Conservation (phyloP, 495 filamentous ascomycete species). For the Extremus antarcticus region DNA sequence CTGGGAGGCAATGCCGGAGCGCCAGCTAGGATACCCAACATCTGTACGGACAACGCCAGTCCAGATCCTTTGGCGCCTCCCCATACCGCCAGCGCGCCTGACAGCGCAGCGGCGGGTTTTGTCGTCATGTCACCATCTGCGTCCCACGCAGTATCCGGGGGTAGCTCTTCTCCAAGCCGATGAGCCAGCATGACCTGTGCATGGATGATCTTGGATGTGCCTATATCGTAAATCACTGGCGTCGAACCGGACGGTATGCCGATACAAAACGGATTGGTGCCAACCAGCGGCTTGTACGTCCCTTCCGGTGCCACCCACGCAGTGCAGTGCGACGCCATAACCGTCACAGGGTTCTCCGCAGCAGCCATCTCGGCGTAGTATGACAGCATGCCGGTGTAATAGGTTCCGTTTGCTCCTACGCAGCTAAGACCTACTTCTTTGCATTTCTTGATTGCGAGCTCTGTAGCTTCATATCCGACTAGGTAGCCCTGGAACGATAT, state of each 20-base stretch:
- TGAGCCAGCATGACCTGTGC: background rate
- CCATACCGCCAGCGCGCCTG: background rate
- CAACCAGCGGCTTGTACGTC: background rate
- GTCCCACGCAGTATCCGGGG: background rate
- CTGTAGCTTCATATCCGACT: background rate
- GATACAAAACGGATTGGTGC: background rate
- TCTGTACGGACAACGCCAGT: background rate
- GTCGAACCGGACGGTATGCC: background rate
- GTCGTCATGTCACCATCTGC: background rate
- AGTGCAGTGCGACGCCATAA: background rate
- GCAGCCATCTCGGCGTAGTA: background rate
- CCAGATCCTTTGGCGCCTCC: background rate
- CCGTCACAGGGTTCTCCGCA: background rate
- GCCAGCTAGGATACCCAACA: background rate
- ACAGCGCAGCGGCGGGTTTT: background rate
- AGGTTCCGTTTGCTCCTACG: background rate
- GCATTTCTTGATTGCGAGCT: background rate
- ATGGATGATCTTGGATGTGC: background rate
- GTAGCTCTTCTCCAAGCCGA: background rate
- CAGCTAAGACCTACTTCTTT: background rate
- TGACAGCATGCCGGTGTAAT: conserved; percentile 2
- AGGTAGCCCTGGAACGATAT: background rate
- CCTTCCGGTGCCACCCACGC: background rate
- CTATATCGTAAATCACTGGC: background rate
- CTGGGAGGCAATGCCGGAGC: background rate